These are phyloP conservation scores for Aspergillus olivimuriae DNA, from an alignment of 495 filamentous ascomycete genomes.

Conservation along the genomic window DNA sequence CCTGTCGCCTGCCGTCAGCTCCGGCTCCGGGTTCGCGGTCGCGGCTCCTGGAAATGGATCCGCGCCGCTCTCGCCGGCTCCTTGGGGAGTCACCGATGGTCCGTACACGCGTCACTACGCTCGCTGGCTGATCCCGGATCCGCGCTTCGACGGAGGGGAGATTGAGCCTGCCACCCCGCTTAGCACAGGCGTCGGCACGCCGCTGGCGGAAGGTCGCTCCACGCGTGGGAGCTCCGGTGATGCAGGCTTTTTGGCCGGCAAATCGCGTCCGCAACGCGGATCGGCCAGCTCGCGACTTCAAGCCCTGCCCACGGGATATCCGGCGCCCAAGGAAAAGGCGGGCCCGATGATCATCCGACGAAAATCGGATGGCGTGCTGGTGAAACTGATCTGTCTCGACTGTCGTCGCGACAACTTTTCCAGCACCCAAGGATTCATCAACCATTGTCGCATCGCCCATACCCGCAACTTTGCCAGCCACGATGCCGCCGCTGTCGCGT, in stretches of 20 bases:
- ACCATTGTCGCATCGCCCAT: conserved; percentile 95
- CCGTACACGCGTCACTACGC: conserved; percentile 92
- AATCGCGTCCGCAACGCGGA: conserved; percentile 57
- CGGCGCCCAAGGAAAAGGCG: conserved; percentile 59
- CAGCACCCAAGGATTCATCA: conserved; percentile 95
- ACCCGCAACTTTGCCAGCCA: conserved; percentile 87
- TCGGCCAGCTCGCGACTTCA: conserved; percentile 57
- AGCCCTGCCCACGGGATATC: conserved; percentile 65
- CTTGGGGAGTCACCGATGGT: conserved; percentile 85
- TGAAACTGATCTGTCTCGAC: conserved; percentile 83
- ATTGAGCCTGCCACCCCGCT: conserved; percentile 26
- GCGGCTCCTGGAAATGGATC: conserved; percentile 48
- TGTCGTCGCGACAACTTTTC: conserved; percentile 87
- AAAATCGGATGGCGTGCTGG: conserved; percentile 52
- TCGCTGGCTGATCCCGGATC: conserved; percentile 87
- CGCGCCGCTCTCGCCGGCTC: conserved; percentile 59
- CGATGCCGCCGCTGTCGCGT: conserved; percentile 85
- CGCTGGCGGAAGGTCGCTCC: conserved; percentile 53
- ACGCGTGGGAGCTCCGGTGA: conserved; percentile 69
- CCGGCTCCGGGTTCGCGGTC: conserved; percentile 64
- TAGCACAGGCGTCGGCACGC: conserved; percentile 26
- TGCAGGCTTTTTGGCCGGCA: conserved; percentile 44
- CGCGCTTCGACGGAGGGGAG: conserved; percentile 70
- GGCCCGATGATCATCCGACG: conserved; percentile 56
- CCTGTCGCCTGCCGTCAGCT: conserved; percentile 56